Conservation (phyloP, 164 flowering plant genomes). For the Platanus orientalis region DNA sequence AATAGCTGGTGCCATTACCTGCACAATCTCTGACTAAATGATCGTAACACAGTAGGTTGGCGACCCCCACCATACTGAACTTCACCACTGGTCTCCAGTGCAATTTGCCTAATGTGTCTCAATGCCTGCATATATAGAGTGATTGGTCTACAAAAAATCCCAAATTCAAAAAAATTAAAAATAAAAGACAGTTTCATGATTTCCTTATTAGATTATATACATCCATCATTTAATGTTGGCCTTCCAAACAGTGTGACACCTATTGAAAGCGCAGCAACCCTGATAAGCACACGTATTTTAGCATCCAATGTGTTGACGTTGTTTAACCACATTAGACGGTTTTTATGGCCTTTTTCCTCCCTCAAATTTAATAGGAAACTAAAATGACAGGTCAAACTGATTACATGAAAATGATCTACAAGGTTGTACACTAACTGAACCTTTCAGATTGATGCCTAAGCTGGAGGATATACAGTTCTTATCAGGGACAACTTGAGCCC, state of each 20-base stretch:
- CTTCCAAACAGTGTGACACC: neutral
- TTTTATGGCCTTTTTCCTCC: too few relatives aligned
- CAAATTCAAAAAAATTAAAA: neutral
- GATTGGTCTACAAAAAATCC: neutral
- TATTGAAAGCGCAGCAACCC: too few relatives aligned
- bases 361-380: too few relatives aligned
- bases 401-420: too few relatives aligned
- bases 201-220: neutral
- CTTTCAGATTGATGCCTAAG: too few relatives aligned
- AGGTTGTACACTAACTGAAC: too few relatives aligned
- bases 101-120: constrained; percentile 70
- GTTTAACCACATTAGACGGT: too few relatives aligned
- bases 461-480: too few relatives aligned
- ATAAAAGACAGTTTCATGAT: neutral
- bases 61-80: constrained; percentile 60
- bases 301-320: too few relatives aligned
- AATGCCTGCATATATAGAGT: constrained; percentile 39
- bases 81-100: constrained; percentile 71
- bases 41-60: constrained; percentile 74
- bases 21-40: constrained; percentile 71
- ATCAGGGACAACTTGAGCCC: neutral
- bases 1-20: constrained; percentile 31
- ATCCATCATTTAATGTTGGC: neutral
- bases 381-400: too few relatives aligned
- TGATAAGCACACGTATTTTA: too few relatives aligned